Percentiles rank a stretch among this genome's conserved stretches.
These are phyloP conservation scores for Drechslera avenae DNA, from an alignment of 2,329 filamentous ascomycete genomes.

Conservation along the genomic window DNA sequence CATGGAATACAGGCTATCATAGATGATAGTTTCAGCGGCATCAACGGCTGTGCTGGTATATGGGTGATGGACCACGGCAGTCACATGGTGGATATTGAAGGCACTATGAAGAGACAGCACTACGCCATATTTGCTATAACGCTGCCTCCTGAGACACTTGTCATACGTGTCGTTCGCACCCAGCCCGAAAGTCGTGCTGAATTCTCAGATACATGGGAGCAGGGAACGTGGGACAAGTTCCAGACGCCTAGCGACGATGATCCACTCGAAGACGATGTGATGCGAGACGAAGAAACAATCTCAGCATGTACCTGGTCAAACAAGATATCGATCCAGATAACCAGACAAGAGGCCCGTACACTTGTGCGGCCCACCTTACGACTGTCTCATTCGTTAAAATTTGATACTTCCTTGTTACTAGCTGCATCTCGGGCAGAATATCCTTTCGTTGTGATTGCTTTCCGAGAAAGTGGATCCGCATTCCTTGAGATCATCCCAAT, in stretches of 20 bases:
- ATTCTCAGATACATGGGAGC: conserved; percentile 30
- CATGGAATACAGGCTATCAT: conserved; percentile 49
- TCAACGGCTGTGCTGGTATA: conserved; percentile 43
- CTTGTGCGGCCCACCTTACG: conserved; percentile 27
- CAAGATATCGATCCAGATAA: conserved; percentile 39
- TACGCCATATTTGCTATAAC: conserved; percentile 47
- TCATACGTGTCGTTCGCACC: conserved; percentile 35
- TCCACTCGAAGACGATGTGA: conserved; percentile 28
- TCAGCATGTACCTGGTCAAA: conserved; percentile 31
- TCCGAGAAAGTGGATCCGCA: conserved; percentile 22
- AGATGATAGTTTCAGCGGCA: conserved; percentile 34
- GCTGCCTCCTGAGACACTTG: conserved; percentile 37
- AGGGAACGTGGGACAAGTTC: conserved; percentile 32
- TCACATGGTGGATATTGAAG: conserved; percentile 34
- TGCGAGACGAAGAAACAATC: conserved; percentile 41
- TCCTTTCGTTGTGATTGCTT: conserved; percentile 27
- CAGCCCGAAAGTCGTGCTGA: conserved; percentile 25
- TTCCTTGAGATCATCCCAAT: conserved; percentile 34
- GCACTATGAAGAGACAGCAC: conserved; percentile 32
- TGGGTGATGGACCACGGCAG: conserved; percentile 47
- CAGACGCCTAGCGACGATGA: conserved; percentile 32
- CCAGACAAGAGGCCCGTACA: conserved; percentile 29
- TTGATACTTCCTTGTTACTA: conserved; percentile 25
- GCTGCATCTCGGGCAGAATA: conserved; percentile 23
- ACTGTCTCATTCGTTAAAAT: conserved; percentile 22